These are phyloP conservation scores for Leptographium wingfieldii DNA, from an alignment of 2,329 filamentous ascomycete species.

Conservation along the genomic window DNA sequence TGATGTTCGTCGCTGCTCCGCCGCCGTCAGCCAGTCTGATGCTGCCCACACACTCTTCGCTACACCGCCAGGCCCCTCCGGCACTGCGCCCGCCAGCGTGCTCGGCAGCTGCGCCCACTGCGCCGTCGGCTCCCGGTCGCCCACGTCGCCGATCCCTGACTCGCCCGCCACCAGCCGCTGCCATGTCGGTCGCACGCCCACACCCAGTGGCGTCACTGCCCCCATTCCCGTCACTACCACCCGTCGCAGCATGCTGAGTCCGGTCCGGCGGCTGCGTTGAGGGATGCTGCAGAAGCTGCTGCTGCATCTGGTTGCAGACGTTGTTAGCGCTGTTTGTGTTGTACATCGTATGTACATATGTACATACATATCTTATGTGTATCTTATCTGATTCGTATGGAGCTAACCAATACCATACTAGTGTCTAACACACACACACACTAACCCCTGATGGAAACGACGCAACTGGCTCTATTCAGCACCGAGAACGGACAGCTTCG, in stretches of 20 bases:
- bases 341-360: no score
- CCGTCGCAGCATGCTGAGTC: conserved; percentile 32
- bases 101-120: conserved; percentile 65
- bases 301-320: background rate
- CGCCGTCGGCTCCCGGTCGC: conserved; percentile 39
- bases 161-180: conserved; percentile 63
- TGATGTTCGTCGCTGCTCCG: conserved; percentile 68
- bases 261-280: background rate
- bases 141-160: conserved; percentile 68
- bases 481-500: background rate
- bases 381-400: no score
- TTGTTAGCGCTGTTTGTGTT: background rate
- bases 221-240: conserved; percentile 78
- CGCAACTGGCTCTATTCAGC: conserved; percentile 1
- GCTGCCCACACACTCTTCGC: conserved; percentile 32
- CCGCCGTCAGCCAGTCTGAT: conserved; percentile 38
- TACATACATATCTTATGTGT: no score
- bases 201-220: conserved; percentile 70
- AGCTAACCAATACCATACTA: background rate
- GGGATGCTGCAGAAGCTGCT: background rate
- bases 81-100: conserved; percentile 74
- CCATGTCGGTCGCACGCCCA: conserved; percentile 72
- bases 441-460: background rate
- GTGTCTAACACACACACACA: background rate
- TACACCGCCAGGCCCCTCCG: conserved; percentile 22